phyloP scores from a whole-genome alignment of 208 protist species.

The Angomonas ambiguus region DNA sequence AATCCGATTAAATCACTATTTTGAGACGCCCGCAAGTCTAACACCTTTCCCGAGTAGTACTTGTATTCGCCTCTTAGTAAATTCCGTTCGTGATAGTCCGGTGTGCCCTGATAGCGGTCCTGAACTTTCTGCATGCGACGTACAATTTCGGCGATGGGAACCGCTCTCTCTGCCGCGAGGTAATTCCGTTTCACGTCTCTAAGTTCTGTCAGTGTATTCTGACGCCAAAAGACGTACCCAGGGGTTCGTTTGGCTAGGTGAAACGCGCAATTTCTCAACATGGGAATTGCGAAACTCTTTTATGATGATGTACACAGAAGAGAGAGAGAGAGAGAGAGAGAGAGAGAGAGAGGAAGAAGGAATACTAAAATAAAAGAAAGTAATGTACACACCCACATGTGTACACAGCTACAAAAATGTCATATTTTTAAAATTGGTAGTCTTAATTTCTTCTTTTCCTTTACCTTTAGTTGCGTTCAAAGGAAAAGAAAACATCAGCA shows the following conservation, averaged over 20 bases:
- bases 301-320: neutral
- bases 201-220: slow-evolving; percentile 69
- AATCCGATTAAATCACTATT: slow-evolving; percentile 72
- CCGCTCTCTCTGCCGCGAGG: slow-evolving; percentile 56
- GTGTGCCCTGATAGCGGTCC: slow-evolving; percentile 64
- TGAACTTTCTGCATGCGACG: slow-evolving; percentile 81
- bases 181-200: slow-evolving; percentile 77
- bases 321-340: slow-evolving; percentile 4
- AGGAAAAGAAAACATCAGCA: no score
- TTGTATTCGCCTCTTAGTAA: slow-evolving; percentile 92
- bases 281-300: neutral
- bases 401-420: neutral
- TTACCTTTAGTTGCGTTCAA: neutral
- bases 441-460: neutral
- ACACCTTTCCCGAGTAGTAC: slow-evolving; percentile 90
- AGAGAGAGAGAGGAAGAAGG: neutral
- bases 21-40: slow-evolving; percentile 62
- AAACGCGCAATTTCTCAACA: neutral
- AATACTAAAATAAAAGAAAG: slow-evolving; percentile 6
- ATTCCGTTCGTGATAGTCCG: slow-evolving; percentile 77
- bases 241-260: slow-evolving; percentile 61
- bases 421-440: neutral
- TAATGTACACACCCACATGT: neutral
- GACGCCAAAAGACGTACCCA: slow-evolving; percentile 89
- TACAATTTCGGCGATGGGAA: slow-evolving; percentile 76